Evolutionary conservation across 495 filamentous ascomycete genomes (phyloP).

Genomic region (Penicillium paradoxum): DNA sequence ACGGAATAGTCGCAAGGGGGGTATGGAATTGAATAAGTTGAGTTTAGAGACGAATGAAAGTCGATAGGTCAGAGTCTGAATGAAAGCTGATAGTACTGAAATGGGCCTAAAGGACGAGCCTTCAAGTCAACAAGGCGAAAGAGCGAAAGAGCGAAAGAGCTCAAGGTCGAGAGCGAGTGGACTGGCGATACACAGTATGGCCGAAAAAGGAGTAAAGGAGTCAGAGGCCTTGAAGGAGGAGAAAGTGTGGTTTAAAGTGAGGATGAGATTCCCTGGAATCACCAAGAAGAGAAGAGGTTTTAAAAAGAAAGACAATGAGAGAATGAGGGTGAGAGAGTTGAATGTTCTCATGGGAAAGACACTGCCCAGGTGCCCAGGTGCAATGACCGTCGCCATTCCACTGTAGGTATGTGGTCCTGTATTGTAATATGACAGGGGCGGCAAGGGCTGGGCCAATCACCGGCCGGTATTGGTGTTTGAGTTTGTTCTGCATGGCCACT

Average conservation of each 20-base stretch:
- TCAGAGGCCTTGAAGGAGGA: conserved; percentile 7
- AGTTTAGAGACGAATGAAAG: conserved; percentile 5
- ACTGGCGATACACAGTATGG: conserved; percentile 39
- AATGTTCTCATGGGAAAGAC: conserved; percentile 1
- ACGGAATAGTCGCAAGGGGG: neutral
- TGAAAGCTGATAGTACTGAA: conserved; percentile 12
- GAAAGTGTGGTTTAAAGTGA: conserved; percentile 1
- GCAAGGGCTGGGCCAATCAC: neutral
- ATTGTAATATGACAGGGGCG: conserved; percentile 6
- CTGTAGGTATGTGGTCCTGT: conserved; percentile 2
- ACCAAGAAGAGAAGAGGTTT: conserved; percentile 9
- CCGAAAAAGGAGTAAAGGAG: conserved; percentile 18
- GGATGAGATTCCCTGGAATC: neutral
- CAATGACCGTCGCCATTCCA: neutral
- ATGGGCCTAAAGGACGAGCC: conserved; percentile 8
- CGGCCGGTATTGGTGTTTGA: neutral
- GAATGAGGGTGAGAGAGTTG: conserved; percentile 18
- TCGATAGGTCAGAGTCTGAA: conserved; percentile 3
- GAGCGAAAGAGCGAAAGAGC: conserved; percentile 11
- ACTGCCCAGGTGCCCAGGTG: neutral
- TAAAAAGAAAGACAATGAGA: conserved; percentile 13
- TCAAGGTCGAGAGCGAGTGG: conserved; percentile 28
- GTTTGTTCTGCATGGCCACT: neutral
- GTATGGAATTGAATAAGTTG: neutral
- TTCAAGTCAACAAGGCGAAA: conserved; percentile 3